Percentiles rank a stretch among this genome's conserved stretches.
Evolutionary conservation across 2,329 filamentous ascomycete species (phyloP).

Genomic region (Stagonosporopsis rhizophila): DNA sequence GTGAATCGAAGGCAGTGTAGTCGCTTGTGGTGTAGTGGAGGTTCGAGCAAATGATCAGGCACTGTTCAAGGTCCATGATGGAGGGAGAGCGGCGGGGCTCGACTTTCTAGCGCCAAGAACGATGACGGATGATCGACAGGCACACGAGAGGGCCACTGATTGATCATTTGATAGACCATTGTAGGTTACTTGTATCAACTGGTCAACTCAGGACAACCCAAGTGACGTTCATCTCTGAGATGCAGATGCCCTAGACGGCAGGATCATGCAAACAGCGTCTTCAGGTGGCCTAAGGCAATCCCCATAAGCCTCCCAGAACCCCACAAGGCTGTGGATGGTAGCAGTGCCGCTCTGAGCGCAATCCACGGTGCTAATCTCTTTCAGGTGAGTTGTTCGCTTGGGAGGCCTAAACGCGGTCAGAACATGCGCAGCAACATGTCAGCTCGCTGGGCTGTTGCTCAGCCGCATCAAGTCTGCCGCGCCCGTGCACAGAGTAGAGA

Average conservation of each 20-base stretch:
- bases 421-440: constrained; percentile 2
- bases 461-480: constrained; percentile 7
- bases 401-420: constrained; percentile 9
- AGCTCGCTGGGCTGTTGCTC: constrained; percentile 15
- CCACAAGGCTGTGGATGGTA: constrained; percentile 10
- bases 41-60: not conserved
- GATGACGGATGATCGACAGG: constrained; percentile 15
- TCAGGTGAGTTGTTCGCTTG: constrained; percentile 8
- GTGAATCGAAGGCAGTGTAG: not conserved
- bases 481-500: not conserved
- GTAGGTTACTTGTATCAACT: not conserved
- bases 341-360: constrained; percentile 1
- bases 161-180: not conserved
- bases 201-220: too few species aligned
- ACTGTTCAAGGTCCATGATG: not conserved
- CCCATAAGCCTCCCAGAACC: constrained; percentile 3
- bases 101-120: constrained; percentile 7
- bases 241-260: not conserved
- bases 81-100: not conserved
- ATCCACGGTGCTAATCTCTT: constrained; percentile 3
- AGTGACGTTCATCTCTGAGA: too few species aligned
- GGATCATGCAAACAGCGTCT: not conserved
- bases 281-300: not conserved
- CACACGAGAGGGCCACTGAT: not conserved
- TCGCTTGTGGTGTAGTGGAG: not conserved